phyloP scores from a whole-genome alignment of 1,284 basidiomycete genomes.

The Fistulina hepatica region DNA sequence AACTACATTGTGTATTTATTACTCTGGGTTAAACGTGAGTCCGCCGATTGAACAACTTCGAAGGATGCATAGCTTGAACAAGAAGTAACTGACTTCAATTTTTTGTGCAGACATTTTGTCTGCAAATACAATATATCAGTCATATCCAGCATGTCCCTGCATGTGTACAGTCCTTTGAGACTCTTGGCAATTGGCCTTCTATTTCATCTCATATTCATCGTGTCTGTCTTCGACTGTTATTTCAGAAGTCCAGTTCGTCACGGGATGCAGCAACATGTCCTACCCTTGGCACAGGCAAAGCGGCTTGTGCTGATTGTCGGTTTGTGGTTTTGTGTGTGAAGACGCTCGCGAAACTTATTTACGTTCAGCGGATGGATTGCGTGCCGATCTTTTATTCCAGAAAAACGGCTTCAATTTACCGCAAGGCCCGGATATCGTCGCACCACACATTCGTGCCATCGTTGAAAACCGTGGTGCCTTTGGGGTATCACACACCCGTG shows the following conservation, averaged over 20 bases:
- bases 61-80: no score
- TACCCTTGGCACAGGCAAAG: conserved; percentile 43
- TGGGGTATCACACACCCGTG: conserved; percentile 79
- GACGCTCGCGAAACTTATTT: not conserved
- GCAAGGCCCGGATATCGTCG: conserved; percentile 46
- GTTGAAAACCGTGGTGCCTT: conserved; percentile 62
- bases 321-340: conserved; percentile 23
- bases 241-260: conserved; percentile 73
- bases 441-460: conserved; percentile 66
- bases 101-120: no score
- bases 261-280: conserved; percentile 53
- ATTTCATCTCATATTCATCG: conserved; percentile 64
- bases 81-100: no score
- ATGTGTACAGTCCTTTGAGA: no score
- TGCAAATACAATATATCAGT: no score
- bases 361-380: conserved; percentile 61
- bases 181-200: conserved; percentile 57
- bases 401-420: conserved; percentile 44
- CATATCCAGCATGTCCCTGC: no score
- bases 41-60: no score
- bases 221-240: conserved; percentile 81
- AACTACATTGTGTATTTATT: no score
- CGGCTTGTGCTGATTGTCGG: conserved; percentile 76
- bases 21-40: no score
- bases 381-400: conserved; percentile 74